phyloP scores from a whole-genome alignment of 73 alveolate species.

The Tetrahymena elliotti region DNA sequence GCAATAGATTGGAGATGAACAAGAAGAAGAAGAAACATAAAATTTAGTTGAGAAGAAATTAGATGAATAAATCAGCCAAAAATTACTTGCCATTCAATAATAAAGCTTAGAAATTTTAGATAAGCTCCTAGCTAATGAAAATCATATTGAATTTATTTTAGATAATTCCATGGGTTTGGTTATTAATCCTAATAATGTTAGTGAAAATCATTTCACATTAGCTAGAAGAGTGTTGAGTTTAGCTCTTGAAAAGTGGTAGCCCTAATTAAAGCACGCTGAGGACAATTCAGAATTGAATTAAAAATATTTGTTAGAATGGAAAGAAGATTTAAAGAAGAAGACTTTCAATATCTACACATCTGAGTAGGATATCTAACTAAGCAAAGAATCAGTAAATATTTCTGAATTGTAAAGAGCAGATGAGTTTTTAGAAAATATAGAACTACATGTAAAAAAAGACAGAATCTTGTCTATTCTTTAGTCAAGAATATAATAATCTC shows the following conservation, averaged over 20 bases:
- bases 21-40: background rate
- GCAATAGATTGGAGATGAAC: background rate
- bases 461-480: background rate
- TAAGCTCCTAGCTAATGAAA: background rate
- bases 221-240: background rate
- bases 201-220: background rate
- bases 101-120: background rate
- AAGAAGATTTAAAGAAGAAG: background rate
- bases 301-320: too few relatives aligned
- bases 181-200: background rate
- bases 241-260: background rate
- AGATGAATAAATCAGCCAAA: background rate
- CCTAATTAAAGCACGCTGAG: background rate
- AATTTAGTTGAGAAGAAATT: background rate
- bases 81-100: background rate
- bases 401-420: background rate
- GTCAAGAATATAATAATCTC: background rate
- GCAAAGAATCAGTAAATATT: background rate
- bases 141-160: background rate
- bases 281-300: too few relatives aligned
- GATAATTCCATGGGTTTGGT: background rate
- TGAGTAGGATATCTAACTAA: background rate
- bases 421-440: background rate
- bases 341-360: background rate
- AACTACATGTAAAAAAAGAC: background rate